A percentile compares a stretch with the other conserved stretches of the same genome.
Conservation (phyloP, 2,329 filamentous ascomycete species). For the Paraphaeosphaeria sporulosa region DNA sequence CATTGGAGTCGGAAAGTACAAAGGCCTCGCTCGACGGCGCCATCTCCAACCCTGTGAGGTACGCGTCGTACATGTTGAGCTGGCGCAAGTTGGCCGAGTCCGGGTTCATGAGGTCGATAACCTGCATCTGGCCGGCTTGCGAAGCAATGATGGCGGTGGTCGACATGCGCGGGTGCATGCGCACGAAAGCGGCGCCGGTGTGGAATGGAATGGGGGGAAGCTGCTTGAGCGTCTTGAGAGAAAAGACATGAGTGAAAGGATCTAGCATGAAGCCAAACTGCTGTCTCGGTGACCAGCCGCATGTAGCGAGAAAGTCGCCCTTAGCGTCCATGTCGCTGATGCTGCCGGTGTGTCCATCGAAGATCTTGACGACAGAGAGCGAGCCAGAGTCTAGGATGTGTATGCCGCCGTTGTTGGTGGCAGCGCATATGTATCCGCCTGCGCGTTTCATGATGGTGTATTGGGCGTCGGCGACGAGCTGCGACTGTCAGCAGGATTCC, state of each 20-base stretch:
- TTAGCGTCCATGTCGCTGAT: slow-evolving; percentile 98
- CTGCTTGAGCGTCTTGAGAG: slow-evolving; percentile 87
- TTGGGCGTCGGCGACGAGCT: slow-evolving; percentile 75
- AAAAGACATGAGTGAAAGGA: slow-evolving; percentile 93
- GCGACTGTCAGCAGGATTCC: slow-evolving; percentile 38
- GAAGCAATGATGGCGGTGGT: slow-evolving; percentile 95
- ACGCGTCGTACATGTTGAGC: slow-evolving; percentile 74
- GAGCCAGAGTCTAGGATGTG: slow-evolving; percentile 84
- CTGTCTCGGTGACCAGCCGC: slow-evolving; percentile 87
- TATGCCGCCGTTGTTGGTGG: slow-evolving; percentile 81
- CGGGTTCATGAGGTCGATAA: slow-evolving; percentile 94
- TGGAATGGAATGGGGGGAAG: slow-evolving; percentile 92
- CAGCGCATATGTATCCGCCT: slow-evolving; percentile 87
- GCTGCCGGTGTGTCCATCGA: slow-evolving; percentile 86
- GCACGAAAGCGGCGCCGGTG: slow-evolving; percentile 89
- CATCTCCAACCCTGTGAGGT: slow-evolving; percentile 82
- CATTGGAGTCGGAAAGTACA: slow-evolving; percentile 80
- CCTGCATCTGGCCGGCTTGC: slow-evolving; percentile 90
- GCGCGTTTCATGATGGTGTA: slow-evolving; percentile 94
- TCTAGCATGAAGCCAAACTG: slow-evolving; percentile 83
- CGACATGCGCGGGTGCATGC: slow-evolving; percentile 95
- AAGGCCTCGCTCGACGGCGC: slow-evolving; percentile 88
- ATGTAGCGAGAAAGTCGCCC: slow-evolving; percentile 93
- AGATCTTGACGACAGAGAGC: slow-evolving; percentile 81
- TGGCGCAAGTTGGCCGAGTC: slow-evolving; percentile 87